Base-by-base conservation (phyloP, 768 basidiomycete genomes). In the Lactarius akahatsu region DNA sequence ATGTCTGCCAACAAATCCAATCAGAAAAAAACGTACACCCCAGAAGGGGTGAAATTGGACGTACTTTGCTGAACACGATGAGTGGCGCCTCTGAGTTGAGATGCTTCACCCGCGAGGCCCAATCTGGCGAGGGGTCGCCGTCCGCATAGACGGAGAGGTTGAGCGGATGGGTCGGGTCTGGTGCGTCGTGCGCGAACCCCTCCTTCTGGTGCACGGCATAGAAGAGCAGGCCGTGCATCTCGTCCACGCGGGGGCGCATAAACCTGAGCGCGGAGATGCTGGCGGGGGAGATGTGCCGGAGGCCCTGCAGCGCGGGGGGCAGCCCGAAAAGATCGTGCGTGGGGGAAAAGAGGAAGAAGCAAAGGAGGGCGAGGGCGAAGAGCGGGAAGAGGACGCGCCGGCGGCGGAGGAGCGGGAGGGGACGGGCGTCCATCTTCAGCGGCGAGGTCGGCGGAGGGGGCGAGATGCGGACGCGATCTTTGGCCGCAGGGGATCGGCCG, bases 61-160 rank as follows among this genome's bases (percentile, higher is more conserved):
- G 38, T 62, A 88, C 90, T 81, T 94, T 94, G 80, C 91, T 92
- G 72, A 94, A 92, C 15, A 94, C 85, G 55, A 93, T 79, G 8
- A 94, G 76, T 2, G 91, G 91, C 70, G 83, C 80, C 38, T 83
- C 74, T 20, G 79, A 72, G 43, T 82, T 77, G 57, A 92, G 70
- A 26, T 71, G 72, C 52, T 72, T 73, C 20, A 80, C 74, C 52
- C 83, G 78, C 66, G 76, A 74, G 41, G 69, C 63, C 85, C 84
- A 87, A 55, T 83, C 78, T 15, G 66, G 57, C 18, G 57, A 45
- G 20, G 74, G 69, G 62, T 75, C 75, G 4, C 83, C 80, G 40
- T 81, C 80, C 18, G 85, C 83, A 71, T 89, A 92, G 57, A 85
- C 79, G 1, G 77, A 71, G 74, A 88, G 72, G 16, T 81, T 78